Percentiles rank a stretch among this genome's conserved stretches.
Conservation (phyloP, 1,284 basidiomycete genomes). For the Heterobasidion occidentale region DNA sequence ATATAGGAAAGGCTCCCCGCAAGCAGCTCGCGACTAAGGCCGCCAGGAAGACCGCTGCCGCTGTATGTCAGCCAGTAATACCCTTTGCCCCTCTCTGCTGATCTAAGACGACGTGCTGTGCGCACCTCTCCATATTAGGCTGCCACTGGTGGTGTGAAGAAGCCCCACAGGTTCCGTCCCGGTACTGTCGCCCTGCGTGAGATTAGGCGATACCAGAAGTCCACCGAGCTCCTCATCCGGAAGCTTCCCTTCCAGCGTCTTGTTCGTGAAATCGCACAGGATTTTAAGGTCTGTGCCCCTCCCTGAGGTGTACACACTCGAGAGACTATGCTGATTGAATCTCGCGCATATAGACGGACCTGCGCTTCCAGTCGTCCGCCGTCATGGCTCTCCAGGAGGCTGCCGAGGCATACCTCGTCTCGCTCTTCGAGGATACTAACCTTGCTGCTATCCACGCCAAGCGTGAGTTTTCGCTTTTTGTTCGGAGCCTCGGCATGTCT, state of each 20-base stretch:
- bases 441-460: slow-evolving; percentile 92
- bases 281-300: slow-evolving; percentile 76
- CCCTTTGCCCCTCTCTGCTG: slow-evolving; percentile 11
- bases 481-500: background rate
- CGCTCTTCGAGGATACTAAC: slow-evolving; percentile 90
- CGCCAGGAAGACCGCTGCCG: slow-evolving; percentile 70
- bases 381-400: slow-evolving; percentile 96
- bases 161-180: slow-evolving; percentile 94
- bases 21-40: slow-evolving; percentile 92
- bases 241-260: slow-evolving; percentile 95
- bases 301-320: slow-evolving; percentile 1
- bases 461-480: slow-evolving; percentile 32
- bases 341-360: slow-evolving; percentile 59
- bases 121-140: slow-evolving; percentile 32
- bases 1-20: slow-evolving; percentile 73
- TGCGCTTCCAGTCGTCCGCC: slow-evolving; percentile 96
- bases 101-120: background rate
- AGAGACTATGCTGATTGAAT: slow-evolving; percentile 4
- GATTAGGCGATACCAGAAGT: slow-evolving; percentile 97
- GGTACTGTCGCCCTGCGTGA: slow-evolving; percentile 98
- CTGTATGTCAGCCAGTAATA: slow-evolving; percentile 40
- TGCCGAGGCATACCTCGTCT: slow-evolving; percentile 95
- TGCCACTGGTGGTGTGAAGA: slow-evolving; percentile 94
- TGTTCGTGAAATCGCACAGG: slow-evolving; percentile 94
- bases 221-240: slow-evolving; percentile 91